Percentiles rank a stretch among this genome's conserved stretches.
Conservation (phyloP, 345 rosid species). For the Moricandia arvensis region DNA sequence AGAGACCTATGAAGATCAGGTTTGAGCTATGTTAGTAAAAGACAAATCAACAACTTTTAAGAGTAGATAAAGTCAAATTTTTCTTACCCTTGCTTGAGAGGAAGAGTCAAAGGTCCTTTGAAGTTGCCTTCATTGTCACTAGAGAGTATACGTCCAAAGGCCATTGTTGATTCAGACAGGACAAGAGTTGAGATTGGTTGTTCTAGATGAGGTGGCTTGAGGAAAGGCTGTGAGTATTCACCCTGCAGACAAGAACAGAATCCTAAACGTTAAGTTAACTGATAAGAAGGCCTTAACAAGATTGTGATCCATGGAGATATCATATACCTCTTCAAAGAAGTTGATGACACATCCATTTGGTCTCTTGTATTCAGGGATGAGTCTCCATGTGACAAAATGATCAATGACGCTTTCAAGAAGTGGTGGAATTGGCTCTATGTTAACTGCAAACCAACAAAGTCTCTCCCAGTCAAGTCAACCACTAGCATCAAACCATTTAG, state of each 20-base stretch:
- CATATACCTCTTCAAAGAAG: constrained; percentile 86
- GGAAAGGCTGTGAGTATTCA: constrained; percentile 87
- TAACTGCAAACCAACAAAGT: constrained; percentile 44
- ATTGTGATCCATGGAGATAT: not conserved
- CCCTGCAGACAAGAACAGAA: constrained; percentile 46
- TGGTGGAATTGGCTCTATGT: constrained; percentile 81
- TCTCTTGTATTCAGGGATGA: constrained; percentile 74
- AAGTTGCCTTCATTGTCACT: constrained; percentile 83
- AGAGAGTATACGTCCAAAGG: constrained; percentile 76
- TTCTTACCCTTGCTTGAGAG: constrained; percentile 74
- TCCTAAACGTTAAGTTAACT: not conserved
- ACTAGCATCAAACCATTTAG: constrained; percentile 25
- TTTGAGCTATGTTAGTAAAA: not conserved
- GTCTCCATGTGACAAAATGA: constrained; percentile 77
- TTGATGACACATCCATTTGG: constrained; percentile 93
- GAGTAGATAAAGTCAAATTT: not conserved
- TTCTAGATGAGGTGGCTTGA: constrained; percentile 92
- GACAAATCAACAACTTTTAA: not conserved
- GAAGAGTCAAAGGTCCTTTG: constrained; percentile 65
- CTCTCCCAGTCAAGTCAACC: constrained; percentile 9
- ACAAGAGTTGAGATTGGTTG: constrained; percentile 87
- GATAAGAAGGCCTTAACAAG: not conserved
- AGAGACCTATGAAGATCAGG: constrained; percentile 54
- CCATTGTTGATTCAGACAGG: constrained; percentile 86
- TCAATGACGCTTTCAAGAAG: constrained; percentile 79